Evolutionary conservation across 2,329 filamentous ascomycete genomes (phyloP).

Genomic region (Thelonectria olida): DNA sequence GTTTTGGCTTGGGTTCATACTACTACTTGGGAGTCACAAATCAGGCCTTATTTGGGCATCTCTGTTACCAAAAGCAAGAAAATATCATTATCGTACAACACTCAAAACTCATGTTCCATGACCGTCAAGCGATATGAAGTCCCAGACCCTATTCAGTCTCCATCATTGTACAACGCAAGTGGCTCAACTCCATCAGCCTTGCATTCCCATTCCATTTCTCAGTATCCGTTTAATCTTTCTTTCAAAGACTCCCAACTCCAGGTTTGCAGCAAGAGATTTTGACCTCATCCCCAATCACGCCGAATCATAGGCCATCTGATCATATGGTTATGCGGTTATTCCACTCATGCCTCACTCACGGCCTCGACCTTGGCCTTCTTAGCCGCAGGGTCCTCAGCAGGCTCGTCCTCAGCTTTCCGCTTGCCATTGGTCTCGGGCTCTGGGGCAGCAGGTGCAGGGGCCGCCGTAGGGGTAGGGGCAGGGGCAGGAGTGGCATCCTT

Average conservation of each 20-base stretch:
- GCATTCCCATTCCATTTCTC: conserved; percentile 9
- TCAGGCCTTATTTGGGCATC: not conserved
- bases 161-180: conserved; percentile 19
- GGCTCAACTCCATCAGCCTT: conserved; percentile 15
- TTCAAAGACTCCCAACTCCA: conserved; percentile 19
- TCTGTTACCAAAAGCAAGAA: not conserved
- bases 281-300: not conserved
- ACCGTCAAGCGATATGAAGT: not conserved
- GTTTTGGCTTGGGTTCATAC: not conserved
- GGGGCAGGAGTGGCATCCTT: conserved; percentile 34
- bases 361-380: conserved; percentile 51
- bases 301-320: not conserved
- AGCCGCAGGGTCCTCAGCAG: conserved; percentile 39
- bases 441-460: conserved; percentile 36
- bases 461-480: not conserved
- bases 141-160: conserved; percentile 3
- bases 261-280: not conserved
- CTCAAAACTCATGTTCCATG: conserved; percentile 10
- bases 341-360: conserved; percentile 29
- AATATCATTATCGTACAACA: conserved; percentile 16
- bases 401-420: conserved; percentile 45
- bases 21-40: too few species aligned
- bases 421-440: conserved; percentile 50
- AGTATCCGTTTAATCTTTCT: conserved; percentile 2
- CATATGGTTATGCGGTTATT: not conserved